Conservation (phyloP, 345 rosid genomes). For the Lepidium sativum region DNA sequence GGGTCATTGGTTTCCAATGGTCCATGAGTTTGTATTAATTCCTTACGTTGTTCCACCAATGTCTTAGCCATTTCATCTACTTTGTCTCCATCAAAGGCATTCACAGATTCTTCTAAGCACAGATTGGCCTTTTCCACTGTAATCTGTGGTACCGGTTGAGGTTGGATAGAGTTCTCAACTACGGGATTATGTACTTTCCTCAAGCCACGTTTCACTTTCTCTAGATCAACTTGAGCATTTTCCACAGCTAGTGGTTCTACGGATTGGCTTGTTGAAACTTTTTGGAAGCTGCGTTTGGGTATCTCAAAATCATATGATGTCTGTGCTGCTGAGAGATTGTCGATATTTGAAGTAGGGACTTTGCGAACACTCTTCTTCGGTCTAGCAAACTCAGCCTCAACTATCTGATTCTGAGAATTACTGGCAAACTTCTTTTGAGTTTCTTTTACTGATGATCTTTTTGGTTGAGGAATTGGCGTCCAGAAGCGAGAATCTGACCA, state of each 20-base stretch:
- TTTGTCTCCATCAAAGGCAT: slow-evolving; percentile 28
- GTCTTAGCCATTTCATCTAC: slow-evolving; percentile 21
- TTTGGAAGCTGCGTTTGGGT: slow-evolving; percentile 56
- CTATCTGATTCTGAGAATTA: slow-evolving; percentile 38
- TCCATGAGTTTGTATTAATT: slow-evolving; percentile 21
- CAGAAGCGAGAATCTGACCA: slow-evolving; percentile 75
- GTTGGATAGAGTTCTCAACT: slow-evolving; percentile 42
- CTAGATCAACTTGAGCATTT: slow-evolving; percentile 73
- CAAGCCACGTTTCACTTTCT: slow-evolving; percentile 77
- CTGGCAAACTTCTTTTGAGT: slow-evolving; percentile 44
- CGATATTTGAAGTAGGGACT: slow-evolving; percentile 49
- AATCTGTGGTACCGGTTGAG: slow-evolving; percentile 41
- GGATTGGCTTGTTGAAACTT: slow-evolving; percentile 44
- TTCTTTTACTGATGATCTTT: slow-evolving; percentile 35
- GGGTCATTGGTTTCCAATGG: slow-evolving; percentile 31
- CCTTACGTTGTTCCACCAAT: slow-evolving; percentile 26
- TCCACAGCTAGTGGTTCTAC: slow-evolving; percentile 41
- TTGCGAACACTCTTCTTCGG: slow-evolving; percentile 56
- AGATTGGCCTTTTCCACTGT: slow-evolving; percentile 41
- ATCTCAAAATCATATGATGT: slow-evolving; percentile 50
- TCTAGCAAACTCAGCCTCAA: slow-evolving; percentile 47
- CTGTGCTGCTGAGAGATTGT: slow-evolving; percentile 27
- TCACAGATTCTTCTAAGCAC: slow-evolving; percentile 34
- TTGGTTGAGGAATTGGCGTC: slow-evolving; percentile 61
- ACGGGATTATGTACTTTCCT: slow-evolving; percentile 75